Base-by-base conservation (phyloP, 2,329 filamentous ascomycete genomes). In the Elsinoe australis region DNA sequence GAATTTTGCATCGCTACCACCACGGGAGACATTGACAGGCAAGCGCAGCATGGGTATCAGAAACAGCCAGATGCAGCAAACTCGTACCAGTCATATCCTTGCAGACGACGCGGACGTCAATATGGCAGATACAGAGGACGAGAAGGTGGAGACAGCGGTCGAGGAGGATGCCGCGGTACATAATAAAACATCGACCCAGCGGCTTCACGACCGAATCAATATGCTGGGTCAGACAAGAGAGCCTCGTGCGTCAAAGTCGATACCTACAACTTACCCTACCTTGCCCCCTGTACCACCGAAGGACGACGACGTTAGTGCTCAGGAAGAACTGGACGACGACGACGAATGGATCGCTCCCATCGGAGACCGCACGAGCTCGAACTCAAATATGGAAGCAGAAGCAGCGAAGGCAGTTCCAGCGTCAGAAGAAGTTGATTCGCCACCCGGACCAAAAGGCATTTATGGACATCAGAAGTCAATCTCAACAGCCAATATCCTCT, bases 101-200 rank as follows among this genome's bases (percentile, higher is more conserved):
- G 72, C 78, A n/a, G 73, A 79, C 28, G 73, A 73, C 3, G 73
- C 76, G 66, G 71, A 80, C 33, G 57, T 72, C 17, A 66, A 68
- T 49, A 66, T 76, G 51, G 62, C 70, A n/a, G 61, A 53, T 32
- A 9, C 51, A 7, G 51, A 52, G 14, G 56, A 57, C 26, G 47
- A 28, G 10, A 26, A 47, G 2, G 64, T 71, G 36, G 41, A 38
- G 17, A 33, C 24, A 8, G 34, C 31, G 15, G 26, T 29, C 15
- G 24, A 70, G 1, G 74, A 74, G 34, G 71, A 72, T 22, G 73
- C 75, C 4, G 76, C 73, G 55, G 65, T 75, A 2, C 83, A 90
- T 59, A 87, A 81, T 66, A 94, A 94, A 63, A 89, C 87, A 0
- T 94, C 92, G n/a, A 95, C 92, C 0, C 89, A 96, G 64, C 76